Evolutionary conservation across 306 rosid genomes (phyloP).

Genomic region (Prunus davidiana): DNA sequence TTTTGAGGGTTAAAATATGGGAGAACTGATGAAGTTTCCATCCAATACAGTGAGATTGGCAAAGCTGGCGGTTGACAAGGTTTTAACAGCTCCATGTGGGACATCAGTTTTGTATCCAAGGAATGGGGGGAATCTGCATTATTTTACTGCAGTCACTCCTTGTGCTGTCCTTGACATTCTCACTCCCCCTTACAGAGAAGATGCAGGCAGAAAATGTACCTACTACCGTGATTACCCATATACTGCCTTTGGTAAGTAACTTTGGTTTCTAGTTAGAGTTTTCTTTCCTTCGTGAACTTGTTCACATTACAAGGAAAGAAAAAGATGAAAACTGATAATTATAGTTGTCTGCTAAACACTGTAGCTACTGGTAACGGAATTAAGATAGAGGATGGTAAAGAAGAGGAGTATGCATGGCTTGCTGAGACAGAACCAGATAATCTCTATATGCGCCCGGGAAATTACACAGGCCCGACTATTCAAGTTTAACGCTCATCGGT

Average conservation of each 20-base stretch:
- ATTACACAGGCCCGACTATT: slow-evolving; percentile 72
- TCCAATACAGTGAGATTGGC: slow-evolving; percentile 63
- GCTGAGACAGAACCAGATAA: slow-evolving; percentile 60
- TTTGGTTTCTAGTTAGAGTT: not conserved
- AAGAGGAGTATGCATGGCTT: slow-evolving; percentile 91
- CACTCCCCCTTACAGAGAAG: slow-evolving; percentile 75
- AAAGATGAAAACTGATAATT: not conserved
- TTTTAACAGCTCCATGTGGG: slow-evolving; percentile 64
- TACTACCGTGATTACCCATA: slow-evolving; percentile 79
- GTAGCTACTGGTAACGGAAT: slow-evolving; percentile 51
- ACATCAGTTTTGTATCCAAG: slow-evolving; percentile 77
- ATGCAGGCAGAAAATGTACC: slow-evolving; percentile 80
- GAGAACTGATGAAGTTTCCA: not conserved
- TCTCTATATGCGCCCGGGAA: slow-evolving; percentile 74
- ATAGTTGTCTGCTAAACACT: slow-evolving; percentile 19
- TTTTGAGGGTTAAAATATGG: not conserved
- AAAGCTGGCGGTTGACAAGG: slow-evolving; percentile 71
- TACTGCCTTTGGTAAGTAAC: slow-evolving; percentile 63
- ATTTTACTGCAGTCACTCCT: slow-evolving; percentile 81
- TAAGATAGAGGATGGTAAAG: slow-evolving; percentile 38
- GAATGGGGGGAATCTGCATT: slow-evolving; percentile 82
- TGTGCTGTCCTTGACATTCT: slow-evolving; percentile 91
- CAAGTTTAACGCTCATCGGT: slow-evolving; percentile 35
- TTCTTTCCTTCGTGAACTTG: not conserved
- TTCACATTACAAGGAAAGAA: not conserved